Evolutionary conservation across 352 stramenopile genomes (phyloP), one percentile per base, ranked within the genome.

Genomic region (Phytopythium vexans): DNA sequence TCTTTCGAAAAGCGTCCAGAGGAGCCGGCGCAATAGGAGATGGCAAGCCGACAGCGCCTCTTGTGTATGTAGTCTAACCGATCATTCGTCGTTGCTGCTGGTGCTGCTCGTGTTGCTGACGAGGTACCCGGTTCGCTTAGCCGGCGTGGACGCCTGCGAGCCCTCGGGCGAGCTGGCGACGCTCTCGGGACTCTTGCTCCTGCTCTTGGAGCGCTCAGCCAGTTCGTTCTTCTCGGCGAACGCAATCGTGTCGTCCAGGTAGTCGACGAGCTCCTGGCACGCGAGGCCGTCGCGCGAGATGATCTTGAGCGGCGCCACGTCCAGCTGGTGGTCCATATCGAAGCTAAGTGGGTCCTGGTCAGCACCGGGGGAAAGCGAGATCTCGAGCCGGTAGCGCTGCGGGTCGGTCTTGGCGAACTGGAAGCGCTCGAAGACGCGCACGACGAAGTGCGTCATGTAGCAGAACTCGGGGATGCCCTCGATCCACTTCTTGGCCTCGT

Each of bases 391-490:
- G 66, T 92, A 95, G 8, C 85, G 81, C 54, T 88, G 72, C 52
- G 82, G 81, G 38, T 95, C 77, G 33, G 74, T 67, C 9, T 72
- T 52, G 2, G 76, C 63, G 54, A 75, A 88, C 57, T 88, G 76
- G 44, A 88, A 82, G 33, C 81, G 88, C 81, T 99, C 97, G 61
- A 99, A 99, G 32, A 99, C 81, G 33, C 97, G 92, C 37, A 99
- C 94, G 1, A 99, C 94, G 58, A 99, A 98, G 61, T 99, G 97
- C 15, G 97, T 99, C 58, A 99, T 92, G 75, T 99, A 99, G 73
- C 96, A 99, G 8, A 99, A 76, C 68, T 99, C 97, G 3, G 89
- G 92, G 43, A 98, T 90, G 43, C 97, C 83, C 44, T 93, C 85
- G 50, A 95, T 70, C 82, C 82, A 91, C 64, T 93, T 95, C 35